A percentile compares a stretch with the other conserved stretches of the same genome.
Evolutionary conservation across 768 basidiomycete genomes (phyloP).

Genomic region (Gloeopeniophorella convolvens): DNA sequence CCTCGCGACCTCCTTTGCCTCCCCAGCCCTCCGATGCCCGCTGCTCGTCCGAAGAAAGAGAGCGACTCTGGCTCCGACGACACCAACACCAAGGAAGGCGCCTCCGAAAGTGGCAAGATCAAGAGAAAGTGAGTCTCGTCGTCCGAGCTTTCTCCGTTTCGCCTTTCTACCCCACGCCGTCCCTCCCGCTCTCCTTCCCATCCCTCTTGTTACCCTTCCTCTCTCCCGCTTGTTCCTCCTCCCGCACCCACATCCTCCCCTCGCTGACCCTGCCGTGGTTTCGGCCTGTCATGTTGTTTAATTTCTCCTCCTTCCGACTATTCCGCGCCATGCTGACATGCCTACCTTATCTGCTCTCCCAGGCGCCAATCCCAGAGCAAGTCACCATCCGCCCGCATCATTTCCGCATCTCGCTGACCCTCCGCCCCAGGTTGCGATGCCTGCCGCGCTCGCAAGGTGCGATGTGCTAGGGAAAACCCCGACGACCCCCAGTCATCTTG

Average conservation of each 20-base stretch:
- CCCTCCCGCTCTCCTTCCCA: conserved; percentile 22
- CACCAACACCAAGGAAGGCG: conserved; percentile 44
- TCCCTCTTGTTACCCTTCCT: conserved; percentile 1
- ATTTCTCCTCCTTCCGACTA: conserved; percentile 25
- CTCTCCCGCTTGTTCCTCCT: not conserved
- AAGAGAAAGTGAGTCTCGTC: conserved; percentile 70
- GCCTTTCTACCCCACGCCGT: conserved; percentile 36
- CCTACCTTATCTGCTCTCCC: conserved; percentile 29
- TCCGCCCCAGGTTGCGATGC: conserved; percentile 67
- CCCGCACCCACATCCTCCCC: not conserved
- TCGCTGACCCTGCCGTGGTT: not conserved
- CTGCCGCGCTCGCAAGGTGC: conserved; percentile 80
- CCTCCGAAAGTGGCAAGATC: conserved; percentile 64
- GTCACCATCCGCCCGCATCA: conserved; percentile 27
- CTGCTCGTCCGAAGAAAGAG: conserved; percentile 62
- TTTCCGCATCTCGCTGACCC: conserved; percentile 24
- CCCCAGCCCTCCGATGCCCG: conserved; percentile 56
- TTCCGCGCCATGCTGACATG: conserved; percentile 28
- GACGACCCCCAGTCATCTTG: conserved; percentile 73
- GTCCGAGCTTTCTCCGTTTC: conserved; percentile 54
- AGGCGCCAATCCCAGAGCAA: conserved; percentile 84
- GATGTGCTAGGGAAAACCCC: conserved; percentile 73
- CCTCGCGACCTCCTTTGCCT: conserved; percentile 21
- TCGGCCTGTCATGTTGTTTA: conserved; percentile 32
- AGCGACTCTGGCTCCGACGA: conserved; percentile 59